Conservation (phyloP, 352 stramenopile genomes). For the Pythium brachiatum region DNA sequence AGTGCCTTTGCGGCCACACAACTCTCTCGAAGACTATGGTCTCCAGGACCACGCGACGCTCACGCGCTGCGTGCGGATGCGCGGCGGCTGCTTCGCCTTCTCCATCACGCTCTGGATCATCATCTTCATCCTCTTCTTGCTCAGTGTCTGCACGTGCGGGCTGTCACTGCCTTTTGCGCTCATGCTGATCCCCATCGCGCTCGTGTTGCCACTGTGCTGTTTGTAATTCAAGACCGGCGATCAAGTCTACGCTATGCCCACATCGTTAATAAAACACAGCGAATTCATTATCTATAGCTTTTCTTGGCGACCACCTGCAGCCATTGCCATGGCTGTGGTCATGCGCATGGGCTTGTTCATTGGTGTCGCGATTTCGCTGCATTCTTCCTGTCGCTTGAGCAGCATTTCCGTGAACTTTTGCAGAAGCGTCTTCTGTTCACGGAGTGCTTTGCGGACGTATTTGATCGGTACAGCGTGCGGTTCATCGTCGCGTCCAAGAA, state of each 20-base stretch:
- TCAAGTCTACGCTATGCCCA: background rate
- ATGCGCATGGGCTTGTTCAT: background rate
- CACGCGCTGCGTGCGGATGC: constrained; percentile 37
- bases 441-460: constrained; percentile 33
- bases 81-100: constrained; percentile 66
- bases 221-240: constrained; percentile 31
- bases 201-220: constrained; percentile 69
- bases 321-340: background rate
- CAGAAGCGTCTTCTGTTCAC: constrained; percentile 37
- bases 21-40: constrained; percentile 56
- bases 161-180: constrained; percentile 59
- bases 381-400: constrained; percentile 48
- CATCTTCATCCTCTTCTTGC: constrained; percentile 68
- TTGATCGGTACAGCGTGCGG: constrained; percentile 34
- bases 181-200: constrained; percentile 51
- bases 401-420: constrained; percentile 48
- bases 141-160: constrained; percentile 74
- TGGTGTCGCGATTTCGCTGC: constrained; percentile 7
- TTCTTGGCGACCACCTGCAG: background rate
- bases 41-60: constrained; percentile 71
- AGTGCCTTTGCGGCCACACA: constrained; percentile 45
- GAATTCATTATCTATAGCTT: background rate
- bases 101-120: constrained; percentile 77
- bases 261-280: background rate
- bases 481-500: constrained; percentile 28